Evolutionary conservation across 768 basidiomycete genomes (phyloP).

Genomic region (Pleurotus platypus): DNA sequence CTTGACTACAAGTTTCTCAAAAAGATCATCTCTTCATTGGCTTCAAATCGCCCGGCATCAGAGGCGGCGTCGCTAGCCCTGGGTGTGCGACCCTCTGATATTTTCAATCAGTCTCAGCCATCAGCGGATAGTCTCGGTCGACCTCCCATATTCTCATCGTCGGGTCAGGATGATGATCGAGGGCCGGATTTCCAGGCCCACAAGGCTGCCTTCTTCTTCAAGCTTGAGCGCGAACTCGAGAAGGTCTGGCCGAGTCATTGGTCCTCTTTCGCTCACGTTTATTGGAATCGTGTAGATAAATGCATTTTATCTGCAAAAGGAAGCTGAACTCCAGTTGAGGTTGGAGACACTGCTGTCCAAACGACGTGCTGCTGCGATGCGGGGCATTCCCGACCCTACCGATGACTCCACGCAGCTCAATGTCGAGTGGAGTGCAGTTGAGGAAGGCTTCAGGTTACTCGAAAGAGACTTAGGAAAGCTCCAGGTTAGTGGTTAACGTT

Average conservation of each 20-base stretch:
- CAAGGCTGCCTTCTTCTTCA: constrained; percentile 98
- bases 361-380: constrained; percentile 76
- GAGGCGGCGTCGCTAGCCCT: constrained; percentile 86
- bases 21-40: constrained; percentile 96
- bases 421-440: constrained; percentile 93
- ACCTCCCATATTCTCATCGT: constrained; percentile 58
- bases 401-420: constrained; percentile 60
- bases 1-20: constrained; percentile 98
- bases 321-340: constrained; percentile 88
- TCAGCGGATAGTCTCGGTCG: constrained; percentile 38
- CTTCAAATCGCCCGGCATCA: constrained; percentile 83
- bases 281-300: constrained; percentile 69
- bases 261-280: background rate
- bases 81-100: constrained; percentile 70
- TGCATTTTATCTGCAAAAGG: constrained; percentile 95
- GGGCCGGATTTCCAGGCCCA: constrained; percentile 90
- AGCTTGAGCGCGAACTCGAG: constrained; percentile 93
- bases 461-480: constrained; percentile 94
- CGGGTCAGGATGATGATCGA: constrained; percentile 66
- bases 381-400: constrained; percentile 65
- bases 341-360: constrained; percentile 93
- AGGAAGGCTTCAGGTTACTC: constrained; percentile 92
- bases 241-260: constrained; percentile 54
- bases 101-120: constrained; percentile 27
- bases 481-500: constrained; percentile 51